Evolutionary conservation across 805 yeast genomes (phyloP).

Genomic region (Candida corydali): DNA sequence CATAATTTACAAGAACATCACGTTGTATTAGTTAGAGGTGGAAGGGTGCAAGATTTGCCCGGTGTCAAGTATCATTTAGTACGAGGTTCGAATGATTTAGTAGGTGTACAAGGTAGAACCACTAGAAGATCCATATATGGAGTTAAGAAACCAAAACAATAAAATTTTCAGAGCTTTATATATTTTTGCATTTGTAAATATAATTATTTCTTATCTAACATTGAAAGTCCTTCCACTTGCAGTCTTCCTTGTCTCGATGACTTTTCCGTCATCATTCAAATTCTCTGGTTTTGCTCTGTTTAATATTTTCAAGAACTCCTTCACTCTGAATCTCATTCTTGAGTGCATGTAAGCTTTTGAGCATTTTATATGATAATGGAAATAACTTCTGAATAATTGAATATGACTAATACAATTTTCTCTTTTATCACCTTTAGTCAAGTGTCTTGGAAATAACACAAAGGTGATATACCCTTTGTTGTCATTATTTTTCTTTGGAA

Average conservation of each 20-base stretch:
- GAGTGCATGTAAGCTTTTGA: conserved; percentile 98
- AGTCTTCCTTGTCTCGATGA: conserved; percentile 53
- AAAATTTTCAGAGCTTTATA: no score
- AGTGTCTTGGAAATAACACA: conserved; percentile 80
- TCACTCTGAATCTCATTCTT: conserved; percentile 94
- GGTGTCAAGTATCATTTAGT: conserved; percentile 95
- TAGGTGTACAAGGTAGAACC: conserved; percentile 90
- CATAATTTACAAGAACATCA: conserved; percentile 98
- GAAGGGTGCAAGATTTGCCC: conserved; percentile 95
- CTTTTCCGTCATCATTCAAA: conserved; percentile 60
- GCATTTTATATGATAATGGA: conserved; percentile 98
- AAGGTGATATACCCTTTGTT: conserved; percentile 55
- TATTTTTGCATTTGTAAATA: conserved; percentile 1
- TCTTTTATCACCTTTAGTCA: conserved; percentile 56
- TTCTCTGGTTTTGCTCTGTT: conserved; percentile 96
- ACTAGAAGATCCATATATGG: conserved; percentile 93
- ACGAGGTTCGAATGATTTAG: conserved; percentile 89
- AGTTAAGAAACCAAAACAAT: conserved; percentile 67
- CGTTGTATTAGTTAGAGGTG: conserved; percentile 95
- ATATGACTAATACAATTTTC: conserved; percentile 90
- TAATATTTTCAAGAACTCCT: conserved; percentile 89
- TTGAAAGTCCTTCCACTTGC: conserved; percentile 71
- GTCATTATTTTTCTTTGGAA: conserved; percentile 33
- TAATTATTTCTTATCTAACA: conserved; percentile 5
- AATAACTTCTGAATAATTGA: conserved; percentile 89